phyloP scores from a whole-genome alignment of 202 grass and related monocot species.

The Saccharum hybrid region DNA sequence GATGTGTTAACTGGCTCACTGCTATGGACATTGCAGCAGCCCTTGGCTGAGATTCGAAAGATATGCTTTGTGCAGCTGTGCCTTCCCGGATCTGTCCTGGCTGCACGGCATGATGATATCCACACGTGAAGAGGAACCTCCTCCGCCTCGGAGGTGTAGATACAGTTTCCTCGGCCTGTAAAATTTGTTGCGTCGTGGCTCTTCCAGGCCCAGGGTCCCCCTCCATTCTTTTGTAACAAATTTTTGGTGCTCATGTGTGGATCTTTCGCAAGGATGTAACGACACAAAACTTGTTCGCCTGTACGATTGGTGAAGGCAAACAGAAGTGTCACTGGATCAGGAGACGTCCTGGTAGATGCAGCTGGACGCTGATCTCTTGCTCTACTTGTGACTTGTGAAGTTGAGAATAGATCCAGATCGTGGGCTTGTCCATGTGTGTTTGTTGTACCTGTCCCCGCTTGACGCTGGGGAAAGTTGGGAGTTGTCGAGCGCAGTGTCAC shows the following conservation, averaged over 20 bases:
- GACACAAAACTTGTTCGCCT: conserved; percentile 8
- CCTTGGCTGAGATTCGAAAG: conserved; percentile 38
- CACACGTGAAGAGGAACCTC: conserved; percentile 1
- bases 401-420: neutral
- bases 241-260: conserved; percentile 40
- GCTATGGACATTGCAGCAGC: conserved; percentile 6
- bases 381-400: neutral
- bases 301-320: conserved; percentile 23
- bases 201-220: neutral
- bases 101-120: conserved; percentile 34
- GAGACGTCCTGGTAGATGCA: neutral
- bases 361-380: neutral
- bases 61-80: conserved; percentile 10
- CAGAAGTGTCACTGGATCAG: neutral
- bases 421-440: conserved; percentile 26
- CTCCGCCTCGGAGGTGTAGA: conserved; percentile 30
- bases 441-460: conserved; percentile 11
- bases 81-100: conserved; percentile 24
- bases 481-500: conserved; percentile 17
- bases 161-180: conserved; percentile 33
- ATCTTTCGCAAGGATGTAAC: conserved; percentile 30
- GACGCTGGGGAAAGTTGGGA: neutral
- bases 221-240: conserved; percentile 59
- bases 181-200: conserved; percentile 36
- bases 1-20: neutral